These are phyloP conservation scores for Heimioporus sp. DNA, from an alignment of 768 basidiomycete genomes.

Conservation along the genomic window DNA sequence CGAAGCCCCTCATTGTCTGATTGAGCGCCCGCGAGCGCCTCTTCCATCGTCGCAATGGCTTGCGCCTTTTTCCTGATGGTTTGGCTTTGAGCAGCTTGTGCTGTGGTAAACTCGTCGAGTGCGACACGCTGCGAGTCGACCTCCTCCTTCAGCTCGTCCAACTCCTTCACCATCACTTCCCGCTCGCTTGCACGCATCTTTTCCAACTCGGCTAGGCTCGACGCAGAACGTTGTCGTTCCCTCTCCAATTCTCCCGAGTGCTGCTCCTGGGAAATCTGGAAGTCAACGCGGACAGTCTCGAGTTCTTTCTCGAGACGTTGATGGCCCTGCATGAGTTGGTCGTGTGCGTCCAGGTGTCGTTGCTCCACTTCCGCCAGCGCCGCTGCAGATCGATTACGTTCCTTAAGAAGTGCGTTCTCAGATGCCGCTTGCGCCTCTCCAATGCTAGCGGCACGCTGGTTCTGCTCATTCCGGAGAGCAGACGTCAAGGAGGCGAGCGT, in stretches of 20 bases:
- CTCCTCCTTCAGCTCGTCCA: conserved; percentile 48
- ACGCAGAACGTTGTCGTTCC: conserved; percentile 28
- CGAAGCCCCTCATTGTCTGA: conserved; percentile 44
- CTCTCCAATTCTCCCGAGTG: conserved; percentile 20
- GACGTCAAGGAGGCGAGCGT: conserved; percentile 42
- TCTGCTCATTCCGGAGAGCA: conserved; percentile 37
- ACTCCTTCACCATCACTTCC: conserved; percentile 41
- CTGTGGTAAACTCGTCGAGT: conserved; percentile 39
- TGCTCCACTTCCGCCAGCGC: conserved; percentile 49
- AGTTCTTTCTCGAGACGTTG: conserved; percentile 49
- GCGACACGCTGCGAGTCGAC: conserved; percentile 49
- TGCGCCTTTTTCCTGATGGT: conserved; percentile 50
- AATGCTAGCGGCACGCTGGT: conserved; percentile 33
- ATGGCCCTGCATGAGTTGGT: conserved; percentile 36
- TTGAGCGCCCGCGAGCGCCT: conserved; percentile 43
- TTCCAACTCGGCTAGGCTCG: conserved; percentile 16
- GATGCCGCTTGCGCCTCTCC: conserved; percentile 35
- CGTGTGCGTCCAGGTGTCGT: conserved; percentile 48
- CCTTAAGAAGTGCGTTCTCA: conserved; percentile 39
- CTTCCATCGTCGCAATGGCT: conserved; percentile 46
- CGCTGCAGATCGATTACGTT: conserved; percentile 44
- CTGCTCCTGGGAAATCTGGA: conserved; percentile 25
- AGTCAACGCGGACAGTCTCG: conserved; percentile 50
- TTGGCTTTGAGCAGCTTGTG: conserved; percentile 44
- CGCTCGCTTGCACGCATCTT: conserved; percentile 20